These are phyloP conservation scores for Agaricus blazei DNA, from an alignment of 768 basidiomycete species.

Conservation along the genomic window DNA sequence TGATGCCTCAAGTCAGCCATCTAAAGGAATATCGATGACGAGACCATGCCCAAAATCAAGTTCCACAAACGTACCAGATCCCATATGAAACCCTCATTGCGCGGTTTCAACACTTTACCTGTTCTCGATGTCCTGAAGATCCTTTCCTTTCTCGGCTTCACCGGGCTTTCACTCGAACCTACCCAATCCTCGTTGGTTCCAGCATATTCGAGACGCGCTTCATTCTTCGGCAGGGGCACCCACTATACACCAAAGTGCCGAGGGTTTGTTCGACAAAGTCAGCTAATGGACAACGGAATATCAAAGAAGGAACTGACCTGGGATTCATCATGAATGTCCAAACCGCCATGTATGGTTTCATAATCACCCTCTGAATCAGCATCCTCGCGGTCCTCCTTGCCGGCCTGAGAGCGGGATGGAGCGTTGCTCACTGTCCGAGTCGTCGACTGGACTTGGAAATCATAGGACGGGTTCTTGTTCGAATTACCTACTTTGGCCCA, in stretches of 20 bases:
- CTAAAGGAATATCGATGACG: not conserved
- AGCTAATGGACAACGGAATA: not conserved
- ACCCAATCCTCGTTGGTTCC: not conserved
- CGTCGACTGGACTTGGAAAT: not conserved
- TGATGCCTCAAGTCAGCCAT: not conserved
- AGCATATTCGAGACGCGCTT: not conserved
- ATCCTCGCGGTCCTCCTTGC: not conserved
- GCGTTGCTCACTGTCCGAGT: not conserved
- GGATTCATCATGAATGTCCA: constrained; percentile 3
- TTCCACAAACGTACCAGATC: not conserved
- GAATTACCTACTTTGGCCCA: too few species aligned
- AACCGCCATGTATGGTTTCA: not conserved
- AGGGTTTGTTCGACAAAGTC: not conserved
- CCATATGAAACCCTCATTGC: constrained; percentile 1
- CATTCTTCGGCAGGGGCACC: not conserved
- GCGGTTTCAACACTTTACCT: not conserved
- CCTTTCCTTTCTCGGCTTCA: not conserved
- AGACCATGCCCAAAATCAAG: too few species aligned
- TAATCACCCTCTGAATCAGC: not conserved
- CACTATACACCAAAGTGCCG: not conserved
- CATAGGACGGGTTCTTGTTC: not conserved
- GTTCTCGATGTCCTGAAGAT: not conserved
- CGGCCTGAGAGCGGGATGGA: not conserved
- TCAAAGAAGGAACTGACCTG: not conserved
- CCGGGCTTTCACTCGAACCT: not conserved